Evolutionary conservation across 2,329 filamentous ascomycete species (phyloP), one percentile per base, ranked within the genome.

Genomic region (Fusarium sp.): DNA sequence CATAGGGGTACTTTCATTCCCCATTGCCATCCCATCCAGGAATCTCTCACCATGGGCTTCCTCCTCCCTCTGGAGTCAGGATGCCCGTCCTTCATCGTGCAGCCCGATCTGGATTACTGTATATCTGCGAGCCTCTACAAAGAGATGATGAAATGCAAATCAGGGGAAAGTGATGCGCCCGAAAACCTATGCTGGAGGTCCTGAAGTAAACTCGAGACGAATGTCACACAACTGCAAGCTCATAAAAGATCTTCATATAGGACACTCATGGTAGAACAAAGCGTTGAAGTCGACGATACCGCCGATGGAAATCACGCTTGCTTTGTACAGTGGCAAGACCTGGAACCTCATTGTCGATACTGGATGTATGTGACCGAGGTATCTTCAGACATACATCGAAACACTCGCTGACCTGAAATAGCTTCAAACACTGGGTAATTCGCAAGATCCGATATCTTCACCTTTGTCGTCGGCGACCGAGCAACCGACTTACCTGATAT

Each of bases 281-380:
- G 42, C 17, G 8, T 20, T 45, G 24, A 26, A 9, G 8, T 26
- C 42, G 42, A 45, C 42, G 42, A 45, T 17, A 20, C 24, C 42
- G 42, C 11, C 8, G n/a, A 20, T 26, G n/a, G 8, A 45, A 26
- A 18, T 18, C 24, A 26, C 42, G 17, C 42, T 45, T 26, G 12
- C 8, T 26, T 18, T 45, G 17, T 45, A 45, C 15, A 8, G 56
- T 24, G 56, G 41, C 13, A 50, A 38, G 3, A 51, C 56, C 15
- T 59, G 56, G 56, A 12, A 51, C 5, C 42, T 59, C 8, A 59
- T 59, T 20, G 56, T 51, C 8, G 56, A 59, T 22, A 59, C 56
- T 38, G 42, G 42, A 38, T 58, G 41, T 58, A 36, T 1, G 41
- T 34, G 0, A 22, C 6, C 22, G 12, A 28, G 28, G 28, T 28